phyloP scores from a whole-genome alignment of 306 rosid species.

The Carpinus fangiana region DNA sequence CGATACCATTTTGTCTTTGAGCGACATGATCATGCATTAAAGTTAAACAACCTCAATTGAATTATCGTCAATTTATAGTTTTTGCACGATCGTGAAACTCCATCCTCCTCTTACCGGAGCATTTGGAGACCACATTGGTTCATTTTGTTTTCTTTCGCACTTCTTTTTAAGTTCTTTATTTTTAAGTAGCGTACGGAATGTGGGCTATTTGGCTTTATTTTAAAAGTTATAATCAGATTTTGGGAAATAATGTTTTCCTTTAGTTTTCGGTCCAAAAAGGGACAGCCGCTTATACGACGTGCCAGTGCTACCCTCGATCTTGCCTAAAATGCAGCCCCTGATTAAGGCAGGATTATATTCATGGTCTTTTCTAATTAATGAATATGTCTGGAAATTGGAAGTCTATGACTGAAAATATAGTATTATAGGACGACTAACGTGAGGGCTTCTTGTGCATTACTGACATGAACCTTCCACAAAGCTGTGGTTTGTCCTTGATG shows the following conservation, averaged over 20 bases:
- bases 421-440: not conserved
- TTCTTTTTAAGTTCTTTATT: not conserved
- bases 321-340: not conserved
- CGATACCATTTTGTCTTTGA: not conserved
- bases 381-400: not conserved
- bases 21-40: not conserved
- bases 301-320: not conserved
- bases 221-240: not conserved
- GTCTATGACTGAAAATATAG: no score
- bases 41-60: not conserved
- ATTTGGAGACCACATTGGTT: not conserved
- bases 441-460: not conserved
- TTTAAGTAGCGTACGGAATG: not conserved
- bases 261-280: not conserved
- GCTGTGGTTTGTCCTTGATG: conserved; percentile 11
- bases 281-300: not conserved
- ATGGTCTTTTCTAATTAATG: not conserved
- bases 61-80: not conserved
- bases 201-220: not conserved
- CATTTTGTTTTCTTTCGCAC: not conserved
- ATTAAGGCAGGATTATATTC: not conserved
- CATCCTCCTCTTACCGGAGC: not conserved
- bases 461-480: not conserved
- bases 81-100: not conserved
- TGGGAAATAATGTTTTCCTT: not conserved